A percentile compares a stretch with the other conserved stretches of the same genome.
Evolutionary conservation across 2,329 filamentous ascomycete genomes (phyloP).

Genomic region (Ceratocystis colombiana): DNA sequence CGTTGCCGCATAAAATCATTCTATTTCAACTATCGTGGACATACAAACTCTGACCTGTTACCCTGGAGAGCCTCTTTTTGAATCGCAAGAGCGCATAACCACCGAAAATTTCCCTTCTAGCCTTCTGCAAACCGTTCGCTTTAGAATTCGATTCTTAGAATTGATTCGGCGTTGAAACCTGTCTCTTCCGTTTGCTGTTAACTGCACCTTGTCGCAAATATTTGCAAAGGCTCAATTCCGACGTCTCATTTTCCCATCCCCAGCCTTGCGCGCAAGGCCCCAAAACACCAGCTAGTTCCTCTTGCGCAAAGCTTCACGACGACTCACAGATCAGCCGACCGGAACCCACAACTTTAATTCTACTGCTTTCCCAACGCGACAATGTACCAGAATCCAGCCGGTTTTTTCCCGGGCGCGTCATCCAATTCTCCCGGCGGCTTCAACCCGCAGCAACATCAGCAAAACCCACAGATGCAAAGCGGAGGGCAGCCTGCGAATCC

Average conservation of each 20-base stretch:
- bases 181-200: not conserved
- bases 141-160: not conserved
- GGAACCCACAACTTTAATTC: not conserved
- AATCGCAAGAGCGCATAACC: not conserved
- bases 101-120: not conserved
- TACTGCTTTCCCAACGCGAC: not conserved
- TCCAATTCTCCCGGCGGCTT: slow-evolving; percentile 21
- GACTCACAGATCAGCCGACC: not conserved
- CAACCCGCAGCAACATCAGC: slow-evolving; percentile 21
- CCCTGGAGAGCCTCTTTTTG: not conserved
- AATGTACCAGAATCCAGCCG: slow-evolving; percentile 24
- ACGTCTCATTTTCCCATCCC: not conserved
- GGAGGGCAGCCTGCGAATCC: slow-evolving; percentile 23
- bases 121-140: not conserved
- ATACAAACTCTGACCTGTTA: not conserved
- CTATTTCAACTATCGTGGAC: not conserved
- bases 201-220: not conserved
- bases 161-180: not conserved
- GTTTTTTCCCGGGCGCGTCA: slow-evolving; percentile 23
- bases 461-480: slow-evolving; percentile 23
- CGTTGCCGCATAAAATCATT: not conserved
- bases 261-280: slow-evolving; percentile 11
- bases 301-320: slow-evolving; percentile 1
- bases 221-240: not conserved
- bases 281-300: not conserved